Evolutionary conservation across 2,329 filamentous ascomycete species (phyloP).

Genomic region (Mariannaea sp.): DNA sequence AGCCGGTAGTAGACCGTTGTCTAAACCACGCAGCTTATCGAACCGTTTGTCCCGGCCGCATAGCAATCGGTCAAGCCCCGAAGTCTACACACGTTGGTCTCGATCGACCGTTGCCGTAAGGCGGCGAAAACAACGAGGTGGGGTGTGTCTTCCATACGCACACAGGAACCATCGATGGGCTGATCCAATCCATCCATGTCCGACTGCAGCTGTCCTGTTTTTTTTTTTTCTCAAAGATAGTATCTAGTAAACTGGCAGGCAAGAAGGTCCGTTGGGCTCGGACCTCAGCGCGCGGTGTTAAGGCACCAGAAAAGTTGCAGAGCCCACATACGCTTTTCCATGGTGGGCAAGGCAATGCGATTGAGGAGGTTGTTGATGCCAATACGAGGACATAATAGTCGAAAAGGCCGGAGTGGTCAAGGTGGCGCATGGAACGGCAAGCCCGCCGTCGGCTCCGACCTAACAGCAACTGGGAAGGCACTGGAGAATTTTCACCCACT

Average conservation of each 20-base stretch:
- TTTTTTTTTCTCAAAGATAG: no score
- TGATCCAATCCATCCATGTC: constrained; percentile 13
- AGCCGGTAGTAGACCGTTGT: background rate
- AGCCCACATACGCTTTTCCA: constrained; percentile 2
- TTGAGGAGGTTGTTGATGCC: no score
- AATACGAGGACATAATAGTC: no score
- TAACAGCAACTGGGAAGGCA: background rate
- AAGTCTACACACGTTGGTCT: background rate
- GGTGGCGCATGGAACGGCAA: background rate
- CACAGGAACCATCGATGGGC: constrained; percentile 6
- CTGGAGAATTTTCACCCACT: constrained; percentile 28
- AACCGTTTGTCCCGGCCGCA: background rate
- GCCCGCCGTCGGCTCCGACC: constrained; percentile 35
- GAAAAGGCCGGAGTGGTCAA: no score
- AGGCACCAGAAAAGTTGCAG: constrained; percentile 9
- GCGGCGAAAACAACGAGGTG: constrained; percentile 6
- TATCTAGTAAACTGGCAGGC: no score
- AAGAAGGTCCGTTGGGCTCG: background rate
- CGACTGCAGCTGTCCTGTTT: no score
- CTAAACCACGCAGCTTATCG: background rate
- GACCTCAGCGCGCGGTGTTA: background rate
- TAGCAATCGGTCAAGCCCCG: background rate
- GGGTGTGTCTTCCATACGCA: no score
- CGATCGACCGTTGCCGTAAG: background rate
- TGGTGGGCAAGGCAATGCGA: constrained; percentile 10